These are phyloP conservation scores for Epichloe scottii DNA, from an alignment of 2,329 filamentous ascomycete genomes.

Conservation along the genomic window DNA sequence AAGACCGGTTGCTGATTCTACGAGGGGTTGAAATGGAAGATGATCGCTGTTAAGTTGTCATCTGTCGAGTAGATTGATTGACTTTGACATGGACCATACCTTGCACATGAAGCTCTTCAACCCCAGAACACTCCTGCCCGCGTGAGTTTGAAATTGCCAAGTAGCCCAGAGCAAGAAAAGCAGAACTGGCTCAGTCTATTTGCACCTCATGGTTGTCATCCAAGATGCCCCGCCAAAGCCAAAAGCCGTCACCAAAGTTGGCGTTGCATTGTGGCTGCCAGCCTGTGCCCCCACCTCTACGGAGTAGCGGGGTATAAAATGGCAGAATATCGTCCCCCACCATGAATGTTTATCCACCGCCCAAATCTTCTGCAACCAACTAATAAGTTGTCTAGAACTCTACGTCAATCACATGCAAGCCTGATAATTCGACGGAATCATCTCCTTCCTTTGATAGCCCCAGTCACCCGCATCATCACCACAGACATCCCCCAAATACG, in stretches of 20 bases:
- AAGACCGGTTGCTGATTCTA: neutral
- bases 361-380: conserved; percentile 9
- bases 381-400: no score
- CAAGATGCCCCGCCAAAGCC: no score
- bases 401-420: no score
- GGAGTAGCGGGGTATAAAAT: neutral
- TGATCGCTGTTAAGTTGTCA: neutral
- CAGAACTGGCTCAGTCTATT: no score
- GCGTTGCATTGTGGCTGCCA: no score
- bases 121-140: no score
- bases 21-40: neutral
- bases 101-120: neutral
- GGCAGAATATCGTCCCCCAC: conserved; percentile 24
- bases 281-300: neutral
- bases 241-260: no score
- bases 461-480: conserved; percentile 8
- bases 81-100: neutral
- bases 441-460: neutral
- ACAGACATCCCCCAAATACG: neutral
- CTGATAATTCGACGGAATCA: no score
- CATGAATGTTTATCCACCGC: conserved; percentile 14
- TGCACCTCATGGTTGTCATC: no score
- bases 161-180: no score
- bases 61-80: conserved; percentile 33
- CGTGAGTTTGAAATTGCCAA: no score